phyloP scores from a whole-genome alignment of 2,329 filamentous ascomycete genomes.

The Fusarium brachygibbosum region DNA sequence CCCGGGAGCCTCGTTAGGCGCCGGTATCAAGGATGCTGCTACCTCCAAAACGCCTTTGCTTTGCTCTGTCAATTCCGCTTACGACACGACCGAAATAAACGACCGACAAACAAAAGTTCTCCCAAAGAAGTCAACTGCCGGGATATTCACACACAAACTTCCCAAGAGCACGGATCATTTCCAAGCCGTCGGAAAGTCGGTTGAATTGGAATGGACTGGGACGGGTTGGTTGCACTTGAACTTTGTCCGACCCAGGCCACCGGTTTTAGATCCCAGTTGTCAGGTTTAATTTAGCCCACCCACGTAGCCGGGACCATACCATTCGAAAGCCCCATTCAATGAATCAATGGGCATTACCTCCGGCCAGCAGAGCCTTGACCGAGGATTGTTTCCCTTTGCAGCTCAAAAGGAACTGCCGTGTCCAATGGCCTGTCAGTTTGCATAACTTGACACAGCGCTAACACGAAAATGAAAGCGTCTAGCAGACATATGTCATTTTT shows the following conservation, averaged over 20 bases:
- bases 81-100: not conserved
- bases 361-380: not conserved
- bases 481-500: slow-evolving; percentile 3
- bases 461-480: slow-evolving; percentile 3
- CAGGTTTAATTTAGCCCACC: slow-evolving; percentile 41
- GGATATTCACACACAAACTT: not conserved
- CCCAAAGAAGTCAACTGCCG: slow-evolving; percentile 2
- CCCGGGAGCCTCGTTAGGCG: slow-evolving; percentile 7
- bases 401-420: slow-evolving; percentile 1
- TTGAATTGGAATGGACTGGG: not conserved
- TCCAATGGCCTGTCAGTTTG: slow-evolving; percentile 19
- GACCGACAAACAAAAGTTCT: not conserved
- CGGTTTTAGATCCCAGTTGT: slow-evolving; percentile 45
- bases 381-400: slow-evolving; percentile 1
- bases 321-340: slow-evolving; percentile 2
- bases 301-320: slow-evolving; percentile 41
- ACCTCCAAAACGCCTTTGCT: slow-evolving; percentile 2
- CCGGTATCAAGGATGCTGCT: not conserved
- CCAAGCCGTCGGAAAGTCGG: slow-evolving; percentile 43
- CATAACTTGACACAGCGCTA: slow-evolving; percentile 13
- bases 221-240: slow-evolving; percentile 19
- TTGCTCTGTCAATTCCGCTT: not conserved
- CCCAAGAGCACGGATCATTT: slow-evolving; percentile 27
- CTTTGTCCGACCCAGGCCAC: slow-evolving; percentile 44
- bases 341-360: slow-evolving; percentile 1